A percentile compares a stretch with the other conserved stretches of the same genome.
Conservation (phyloP, 2,329 filamentous ascomycete genomes). For the Moelleriella libera region DNA sequence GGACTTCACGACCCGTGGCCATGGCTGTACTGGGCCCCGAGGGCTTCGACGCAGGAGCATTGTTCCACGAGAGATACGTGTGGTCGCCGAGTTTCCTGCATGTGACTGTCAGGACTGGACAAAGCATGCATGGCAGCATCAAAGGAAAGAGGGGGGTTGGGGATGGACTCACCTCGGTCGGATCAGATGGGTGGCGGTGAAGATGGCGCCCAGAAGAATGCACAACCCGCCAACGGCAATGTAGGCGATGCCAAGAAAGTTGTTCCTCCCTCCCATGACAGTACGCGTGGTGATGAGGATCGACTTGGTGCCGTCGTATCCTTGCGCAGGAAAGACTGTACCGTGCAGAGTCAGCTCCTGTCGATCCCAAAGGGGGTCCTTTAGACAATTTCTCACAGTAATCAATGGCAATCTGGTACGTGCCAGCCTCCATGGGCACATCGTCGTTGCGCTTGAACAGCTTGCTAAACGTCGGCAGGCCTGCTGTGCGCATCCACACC, state of each 20-base stretch:
- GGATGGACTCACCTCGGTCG: constrained; percentile 53
- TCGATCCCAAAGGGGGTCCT: too few species aligned
- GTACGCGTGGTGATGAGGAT: constrained; percentile 81
- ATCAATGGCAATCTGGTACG: constrained; percentile 63
- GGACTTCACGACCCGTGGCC: constrained; percentile 42
- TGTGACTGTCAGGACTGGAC: not conserved
- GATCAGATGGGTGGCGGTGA: constrained; percentile 82
- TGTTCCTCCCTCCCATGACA: constrained; percentile 88
- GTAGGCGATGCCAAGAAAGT: constrained; percentile 93
- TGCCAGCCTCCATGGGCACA: constrained; percentile 50
- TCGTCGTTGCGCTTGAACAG: constrained; percentile 72
- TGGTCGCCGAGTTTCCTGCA: constrained; percentile 93
- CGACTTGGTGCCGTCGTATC: constrained; percentile 78
- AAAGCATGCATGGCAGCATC: not conserved
- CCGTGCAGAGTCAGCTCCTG: not conserved
- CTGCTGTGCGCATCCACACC: constrained; percentile 98
- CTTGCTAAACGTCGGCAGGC: constrained; percentile 89
- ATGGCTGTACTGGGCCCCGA: constrained; percentile 26
- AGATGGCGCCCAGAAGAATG: constrained; percentile 73
- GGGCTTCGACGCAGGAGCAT: constrained; percentile 31
- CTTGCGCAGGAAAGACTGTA: constrained; percentile 63
- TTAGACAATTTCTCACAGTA: constrained; percentile 42
- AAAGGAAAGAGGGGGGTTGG: not conserved
- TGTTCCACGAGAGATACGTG: constrained; percentile 94
- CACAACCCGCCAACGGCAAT: constrained; percentile 88